Evolutionary conservation across 2,329 filamentous ascomycete genomes (phyloP).

Genomic region (Aspergillus unguis): DNA sequence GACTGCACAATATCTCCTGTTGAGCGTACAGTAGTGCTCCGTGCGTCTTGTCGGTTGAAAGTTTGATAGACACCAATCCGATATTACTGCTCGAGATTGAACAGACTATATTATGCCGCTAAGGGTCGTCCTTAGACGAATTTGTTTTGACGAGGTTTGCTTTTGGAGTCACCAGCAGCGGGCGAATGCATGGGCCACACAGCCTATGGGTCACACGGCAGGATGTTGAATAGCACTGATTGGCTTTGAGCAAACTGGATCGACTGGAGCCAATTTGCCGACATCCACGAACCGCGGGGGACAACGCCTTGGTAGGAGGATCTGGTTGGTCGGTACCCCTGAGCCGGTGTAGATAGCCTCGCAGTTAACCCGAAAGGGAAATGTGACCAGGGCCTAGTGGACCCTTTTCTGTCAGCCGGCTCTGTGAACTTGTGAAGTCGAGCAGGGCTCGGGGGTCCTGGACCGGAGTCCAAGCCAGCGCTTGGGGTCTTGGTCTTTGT

Average conservation of each 20-base stretch:
- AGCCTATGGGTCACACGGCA: background rate
- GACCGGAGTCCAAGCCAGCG: background rate
- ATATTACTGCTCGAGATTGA: background rate
- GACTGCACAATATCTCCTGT: background rate
- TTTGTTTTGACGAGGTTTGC: background rate
- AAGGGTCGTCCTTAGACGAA: background rate
- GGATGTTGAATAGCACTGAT: background rate
- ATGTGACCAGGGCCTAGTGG: slow-evolving; percentile 4
- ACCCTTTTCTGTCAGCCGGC: background rate
- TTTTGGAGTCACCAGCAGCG: background rate
- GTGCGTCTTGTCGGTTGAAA: background rate
- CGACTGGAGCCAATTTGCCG: background rate
- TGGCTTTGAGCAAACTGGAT: slow-evolving; percentile 6
- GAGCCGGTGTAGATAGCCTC: slow-evolving; percentile 15
- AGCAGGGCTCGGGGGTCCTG: background rate
- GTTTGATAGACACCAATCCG: background rate
- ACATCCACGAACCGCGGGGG: slow-evolving; percentile 19
- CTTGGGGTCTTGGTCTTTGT: slow-evolving; percentile 6
- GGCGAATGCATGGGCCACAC: no score
- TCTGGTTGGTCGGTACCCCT: slow-evolving; percentile 15
- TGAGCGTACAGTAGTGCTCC: background rate
- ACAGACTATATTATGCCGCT: background rate
- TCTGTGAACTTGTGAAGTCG: background rate
- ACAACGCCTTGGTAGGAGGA: background rate
- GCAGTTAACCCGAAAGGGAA: slow-evolving; percentile 12